A percentile compares a stretch with the other conserved stretches of the same genome.
phyloP scores from a whole-genome alignment of 225 moss, liverwort and hornwort genomes.

The Takakia lepidozioides region DNA sequence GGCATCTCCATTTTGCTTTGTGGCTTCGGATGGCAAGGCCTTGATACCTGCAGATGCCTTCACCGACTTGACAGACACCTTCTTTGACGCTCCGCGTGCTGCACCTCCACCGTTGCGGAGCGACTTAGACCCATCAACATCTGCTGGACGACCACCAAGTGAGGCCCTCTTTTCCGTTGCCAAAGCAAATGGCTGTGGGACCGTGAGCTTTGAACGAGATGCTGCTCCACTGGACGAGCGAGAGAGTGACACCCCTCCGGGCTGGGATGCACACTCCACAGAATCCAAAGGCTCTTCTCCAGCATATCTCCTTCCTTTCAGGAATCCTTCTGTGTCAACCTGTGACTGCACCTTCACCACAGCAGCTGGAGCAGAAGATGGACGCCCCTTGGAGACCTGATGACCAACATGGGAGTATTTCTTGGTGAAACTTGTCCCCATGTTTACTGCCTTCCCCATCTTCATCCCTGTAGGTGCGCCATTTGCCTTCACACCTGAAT shows the following conservation, averaged over 20 bases:
- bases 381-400: slow-evolving; percentile 31
- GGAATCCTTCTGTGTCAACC: slow-evolving; percentile 38
- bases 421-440: slow-evolving; percentile 25
- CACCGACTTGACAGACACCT: slow-evolving; percentile 12
- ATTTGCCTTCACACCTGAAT: slow-evolving; percentile 1
- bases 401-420: slow-evolving; percentile 20
- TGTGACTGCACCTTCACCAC: slow-evolving; percentile 20
- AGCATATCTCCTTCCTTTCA: slow-evolving; percentile 43
- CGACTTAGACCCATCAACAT: slow-evolving; percentile 26
- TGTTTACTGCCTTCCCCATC: slow-evolving; percentile 8
- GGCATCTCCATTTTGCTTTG: slow-evolving; percentile 42
- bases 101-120: slow-evolving; percentile 3
- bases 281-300: slow-evolving; percentile 40
- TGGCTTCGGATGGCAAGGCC: slow-evolving; percentile 31
- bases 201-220: slow-evolving; percentile 56
- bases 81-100: slow-evolving; percentile 8
- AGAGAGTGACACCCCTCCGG: slow-evolving; percentile 22
- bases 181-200: slow-evolving; percentile 83
- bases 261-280: slow-evolving; percentile 36
- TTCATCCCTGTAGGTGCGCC: slow-evolving; percentile 10
- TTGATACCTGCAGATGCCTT: slow-evolving; percentile 18
- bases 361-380: slow-evolving; percentile 26
- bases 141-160: slow-evolving; percentile 52
- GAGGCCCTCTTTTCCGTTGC: slow-evolving; percentile 88
- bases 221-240: slow-evolving; percentile 41